Evolutionary conservation across 345 rosid species (phyloP).

Genomic region (Excoecaria agallocha): DNA sequence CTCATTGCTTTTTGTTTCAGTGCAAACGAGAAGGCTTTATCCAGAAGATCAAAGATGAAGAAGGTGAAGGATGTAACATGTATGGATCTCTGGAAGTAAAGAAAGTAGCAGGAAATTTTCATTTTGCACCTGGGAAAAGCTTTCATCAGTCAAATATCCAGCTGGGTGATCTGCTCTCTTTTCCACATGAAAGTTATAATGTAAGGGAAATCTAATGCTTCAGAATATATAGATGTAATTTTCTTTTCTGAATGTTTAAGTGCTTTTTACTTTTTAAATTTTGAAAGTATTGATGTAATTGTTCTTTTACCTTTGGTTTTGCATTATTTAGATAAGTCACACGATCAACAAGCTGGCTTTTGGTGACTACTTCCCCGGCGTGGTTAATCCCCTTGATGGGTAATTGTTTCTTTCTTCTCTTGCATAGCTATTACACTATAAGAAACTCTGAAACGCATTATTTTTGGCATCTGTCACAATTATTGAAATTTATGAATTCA

Average conservation of each 20-base stretch:
- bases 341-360: conserved; percentile 73
- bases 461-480: background rate
- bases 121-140: conserved; percentile 96
- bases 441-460: background rate
- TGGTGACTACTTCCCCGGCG: conserved; percentile 95
- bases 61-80: conserved; percentile 95
- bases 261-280: background rate
- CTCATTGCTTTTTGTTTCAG: conserved; percentile 38
- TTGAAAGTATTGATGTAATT: background rate
- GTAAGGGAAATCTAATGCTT: conserved; percentile 40
- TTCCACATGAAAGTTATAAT: conserved; percentile 73
- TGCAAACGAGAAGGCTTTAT: conserved; percentile 95
- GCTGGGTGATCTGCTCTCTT: conserved; percentile 65
- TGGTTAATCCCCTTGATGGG: conserved; percentile 92
- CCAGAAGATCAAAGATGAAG: conserved; percentile 87
- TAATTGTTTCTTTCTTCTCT: conserved; percentile 33
- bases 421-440: background rate
- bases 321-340: conserved; percentile 71
- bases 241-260: background rate
- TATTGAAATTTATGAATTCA: background rate
- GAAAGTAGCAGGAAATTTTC: conserved; percentile 96
- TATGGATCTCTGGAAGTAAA: conserved; percentile 91
- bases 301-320: background rate
- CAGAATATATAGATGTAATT: background rate
- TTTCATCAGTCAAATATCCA: conserved; percentile 73